phyloP scores from a whole-genome alignment of 768 basidiomycete genomes.

The Russula foetens region DNA sequence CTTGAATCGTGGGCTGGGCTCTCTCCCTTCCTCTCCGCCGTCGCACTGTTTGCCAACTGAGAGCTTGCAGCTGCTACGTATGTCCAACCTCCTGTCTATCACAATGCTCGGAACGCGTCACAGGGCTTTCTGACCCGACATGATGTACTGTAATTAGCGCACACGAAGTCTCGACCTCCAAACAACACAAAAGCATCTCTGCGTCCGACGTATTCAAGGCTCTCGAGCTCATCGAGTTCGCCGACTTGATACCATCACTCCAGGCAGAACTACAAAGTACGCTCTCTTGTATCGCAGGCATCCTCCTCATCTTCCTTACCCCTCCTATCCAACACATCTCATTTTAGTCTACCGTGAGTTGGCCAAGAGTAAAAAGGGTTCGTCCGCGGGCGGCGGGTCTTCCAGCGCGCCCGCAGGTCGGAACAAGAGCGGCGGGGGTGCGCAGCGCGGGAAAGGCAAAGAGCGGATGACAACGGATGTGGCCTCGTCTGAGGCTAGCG shows the following conservation, averaged over 20 bases:
- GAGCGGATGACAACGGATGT: not conserved
- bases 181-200: slow-evolving; percentile 82
- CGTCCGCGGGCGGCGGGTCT: slow-evolving; percentile 13
- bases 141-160: slow-evolving; percentile 40
- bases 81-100: slow-evolving; percentile 39
- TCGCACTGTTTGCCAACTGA: not conserved
- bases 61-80: slow-evolving; percentile 4
- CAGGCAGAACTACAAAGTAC: slow-evolving; percentile 58
- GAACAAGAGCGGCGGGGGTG: not conserved
- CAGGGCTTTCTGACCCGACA: not conserved
- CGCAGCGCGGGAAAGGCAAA: slow-evolving; percentile 16
- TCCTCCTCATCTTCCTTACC: not conserved
- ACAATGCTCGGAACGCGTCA: not conserved
- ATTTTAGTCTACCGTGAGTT: slow-evolving; percentile 55
- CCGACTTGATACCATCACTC: slow-evolving; percentile 55
- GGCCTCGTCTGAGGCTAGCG: not conserved
- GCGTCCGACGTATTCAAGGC: slow-evolving; percentile 88
- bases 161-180: slow-evolving; percentile 78
- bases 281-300: slow-evolving; percentile 16
- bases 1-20: not conserved
- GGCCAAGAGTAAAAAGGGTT: slow-evolving; percentile 52
- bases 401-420: slow-evolving; percentile 22
- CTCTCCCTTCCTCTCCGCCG: not conserved
- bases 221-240: slow-evolving; percentile 69
- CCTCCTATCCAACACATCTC: not conserved